phyloP scores from a whole-genome alignment of 2,329 filamentous ascomycete species.

The Pseudofabraea citricarpa region DNA sequence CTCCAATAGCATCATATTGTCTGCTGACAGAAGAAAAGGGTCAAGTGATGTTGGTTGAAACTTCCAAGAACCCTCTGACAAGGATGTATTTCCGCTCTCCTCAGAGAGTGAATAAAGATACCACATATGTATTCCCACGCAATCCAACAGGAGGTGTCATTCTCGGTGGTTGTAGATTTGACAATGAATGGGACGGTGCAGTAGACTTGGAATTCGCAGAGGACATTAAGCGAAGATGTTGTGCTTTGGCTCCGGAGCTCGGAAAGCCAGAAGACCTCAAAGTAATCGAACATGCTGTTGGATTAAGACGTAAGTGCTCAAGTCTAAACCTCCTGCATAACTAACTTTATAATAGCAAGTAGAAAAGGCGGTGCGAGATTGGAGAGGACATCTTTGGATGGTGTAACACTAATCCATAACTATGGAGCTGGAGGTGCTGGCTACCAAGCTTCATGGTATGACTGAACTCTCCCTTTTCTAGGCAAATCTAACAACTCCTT shows the following conservation, averaged over 20 bases:
- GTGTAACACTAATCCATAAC: conserved; percentile 31
- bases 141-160: conserved; percentile 30
- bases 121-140: conserved; percentile 40
- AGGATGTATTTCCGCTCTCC: conserved; percentile 39
- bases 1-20: background rate
- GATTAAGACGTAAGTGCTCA: conserved; percentile 25
- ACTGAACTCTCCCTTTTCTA: background rate
- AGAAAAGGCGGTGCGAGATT: conserved; percentile 27
- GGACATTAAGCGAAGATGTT: conserved; percentile 30
- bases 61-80: conserved; percentile 30
- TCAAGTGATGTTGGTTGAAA: conserved; percentile 30
- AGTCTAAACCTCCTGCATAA: conserved; percentile 20
- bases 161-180: conserved; percentile 29
- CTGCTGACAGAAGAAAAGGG: conserved; percentile 14
- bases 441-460: conserved; percentile 33
- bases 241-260: conserved; percentile 29
- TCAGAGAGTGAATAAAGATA: conserved; percentile 34
- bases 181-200: conserved; percentile 28
- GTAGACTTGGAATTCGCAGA: conserved; percentile 26
- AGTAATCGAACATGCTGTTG: conserved; percentile 29
- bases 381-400: conserved; percentile 22
- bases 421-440: conserved; percentile 42
- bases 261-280: conserved; percentile 29
- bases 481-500: background rate
- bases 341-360: conserved; percentile 11